phyloP scores from a whole-genome alignment of 768 basidiomycete genomes.

The Pulveroboletus sp. region DNA sequence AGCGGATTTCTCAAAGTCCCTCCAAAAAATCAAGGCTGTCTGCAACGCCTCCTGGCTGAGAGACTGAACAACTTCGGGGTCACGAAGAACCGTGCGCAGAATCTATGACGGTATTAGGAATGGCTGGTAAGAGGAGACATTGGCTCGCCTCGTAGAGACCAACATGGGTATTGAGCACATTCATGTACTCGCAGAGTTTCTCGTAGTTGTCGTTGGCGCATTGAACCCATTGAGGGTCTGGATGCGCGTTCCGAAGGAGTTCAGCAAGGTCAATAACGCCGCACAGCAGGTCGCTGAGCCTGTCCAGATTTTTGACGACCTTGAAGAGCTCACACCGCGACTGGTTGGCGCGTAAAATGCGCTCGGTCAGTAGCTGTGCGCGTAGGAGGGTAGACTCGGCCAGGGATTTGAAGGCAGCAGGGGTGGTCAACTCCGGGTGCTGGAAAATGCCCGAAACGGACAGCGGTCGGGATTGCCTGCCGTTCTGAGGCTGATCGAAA shows the following conservation, averaged over 20 bases:
- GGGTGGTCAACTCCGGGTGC: constrained; percentile 66
- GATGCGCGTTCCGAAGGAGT: constrained; percentile 88
- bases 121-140: constrained; percentile 3
- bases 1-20: constrained; percentile 96
- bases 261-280: constrained; percentile 96
- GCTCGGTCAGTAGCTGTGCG: constrained; percentile 76
- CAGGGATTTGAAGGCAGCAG: constrained; percentile 63
- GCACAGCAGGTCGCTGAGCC: constrained; percentile 93
- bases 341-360: constrained; percentile 71
- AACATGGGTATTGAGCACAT: constrained; percentile 89
- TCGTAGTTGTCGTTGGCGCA: constrained; percentile 88
- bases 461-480: constrained; percentile 36
- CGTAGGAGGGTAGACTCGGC: constrained; percentile 77
- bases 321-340: constrained; percentile 70
- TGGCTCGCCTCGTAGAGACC: constrained; percentile 79
- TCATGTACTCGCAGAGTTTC: constrained; percentile 94
- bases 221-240: constrained; percentile 76
- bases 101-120: constrained; percentile 44
- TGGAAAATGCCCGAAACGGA: constrained; percentile 79
- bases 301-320: constrained; percentile 94
- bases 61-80: constrained; percentile 59
- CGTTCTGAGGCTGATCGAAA: constrained; percentile 60
- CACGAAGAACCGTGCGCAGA: constrained; percentile 63
- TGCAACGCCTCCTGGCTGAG: constrained; percentile 72
- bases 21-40: constrained; percentile 90